Evolutionary conservation across 2,329 filamentous ascomycete genomes (phyloP), one percentile per base, ranked within the genome.

Genomic region (Aspergillus japonicus): DNA sequence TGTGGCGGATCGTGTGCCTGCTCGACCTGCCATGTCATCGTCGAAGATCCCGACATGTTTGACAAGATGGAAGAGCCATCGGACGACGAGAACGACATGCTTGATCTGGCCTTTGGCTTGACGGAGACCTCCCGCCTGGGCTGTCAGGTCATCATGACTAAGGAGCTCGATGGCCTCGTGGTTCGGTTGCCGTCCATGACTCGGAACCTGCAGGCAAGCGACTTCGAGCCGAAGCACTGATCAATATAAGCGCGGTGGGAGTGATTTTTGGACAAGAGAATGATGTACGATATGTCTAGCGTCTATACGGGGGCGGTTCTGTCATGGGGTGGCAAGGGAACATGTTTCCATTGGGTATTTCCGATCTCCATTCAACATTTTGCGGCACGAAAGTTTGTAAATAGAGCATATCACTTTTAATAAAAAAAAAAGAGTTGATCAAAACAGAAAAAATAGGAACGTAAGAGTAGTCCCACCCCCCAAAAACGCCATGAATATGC

Each of bases 1-100:
- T 99, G 95, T 72, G 95, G 95, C 67, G 95, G 92, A 23, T 95
- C 91, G 35, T 96, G 92, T 77, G 92, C 92, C 57, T 96, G 92
- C 80, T 95, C 90, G 59, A 96, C 92, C 5, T 96, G 92, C 80
- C 92, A 96, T 78, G 89, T 96, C 58, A 92, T 96, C 63, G 90
- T 96, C 42, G 77, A 85, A 60, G 87, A 89, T 70, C 86, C 90
- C 49, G 84, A 85, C 4, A 84, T 87, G 76, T 94, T 89, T 78
- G 89, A 94, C 66, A 86, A 85, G 77, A 92, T 93, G 81, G 84
- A 87, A 67, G 89, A 91, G 75, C 88, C 89, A 47, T 87, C 89
- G 64, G 89, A 92, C 70, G 89, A 92, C 73, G 89, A 92, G 77
- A 94, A 94, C 78, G 90, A 95, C 75, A 95, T 95, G 91, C 80